A percentile compares a stretch with the other conserved stretches of the same genome.
These are phyloP conservation scores for Suhomyces faveliae DNA, from an alignment of 805 yeast genomes.

Conservation along the genomic window DNA sequence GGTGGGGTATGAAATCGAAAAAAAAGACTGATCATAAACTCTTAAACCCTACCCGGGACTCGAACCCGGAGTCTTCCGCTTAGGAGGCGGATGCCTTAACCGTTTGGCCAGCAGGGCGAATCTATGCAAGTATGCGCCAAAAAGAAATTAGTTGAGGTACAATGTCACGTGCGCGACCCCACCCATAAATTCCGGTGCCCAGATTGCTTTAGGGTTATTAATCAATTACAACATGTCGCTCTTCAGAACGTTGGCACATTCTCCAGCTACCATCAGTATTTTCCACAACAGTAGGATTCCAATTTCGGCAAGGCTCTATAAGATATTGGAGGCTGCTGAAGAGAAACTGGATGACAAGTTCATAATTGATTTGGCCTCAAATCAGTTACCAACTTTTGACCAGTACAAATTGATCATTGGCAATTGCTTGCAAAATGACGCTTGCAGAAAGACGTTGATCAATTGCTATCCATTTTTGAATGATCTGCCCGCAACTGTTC, in stretches of 20 bases:
- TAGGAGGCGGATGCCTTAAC: conserved; percentile 51
- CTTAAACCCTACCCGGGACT: conserved; percentile 37
- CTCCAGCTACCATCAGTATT: conserved; percentile 41
- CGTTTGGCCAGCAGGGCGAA: conserved; percentile 52
- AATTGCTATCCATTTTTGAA: conserved; percentile 38
- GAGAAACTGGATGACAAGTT: conserved; percentile 31
- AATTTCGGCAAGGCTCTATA: conserved; percentile 29
- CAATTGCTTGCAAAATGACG: conserved; percentile 27
- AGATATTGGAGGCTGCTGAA: conserved; percentile 31
- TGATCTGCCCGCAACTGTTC: conserved; percentile 17
- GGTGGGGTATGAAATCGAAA: not conserved
- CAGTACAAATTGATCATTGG: conserved; percentile 32
- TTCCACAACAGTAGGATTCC: conserved; percentile 41
- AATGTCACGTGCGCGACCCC: not conserved
- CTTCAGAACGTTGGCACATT: conserved; percentile 41
- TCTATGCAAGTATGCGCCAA: not conserved
- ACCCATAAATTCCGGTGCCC: no score
- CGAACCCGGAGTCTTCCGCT: conserved; percentile 41
- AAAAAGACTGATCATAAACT: not conserved
- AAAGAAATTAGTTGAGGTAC: not conserved
- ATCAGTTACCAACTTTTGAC: conserved; percentile 43
- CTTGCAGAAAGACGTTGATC: conserved; percentile 25
- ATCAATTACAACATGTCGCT: conserved; percentile 27
- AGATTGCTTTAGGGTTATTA: no score
- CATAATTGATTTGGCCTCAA: conserved; percentile 36